Evolutionary conservation across 1,139 yeast genomes (phyloP), one percentile per base, ranked within the genome.

Genomic region (Geotrichum phurueaensis): DNA sequence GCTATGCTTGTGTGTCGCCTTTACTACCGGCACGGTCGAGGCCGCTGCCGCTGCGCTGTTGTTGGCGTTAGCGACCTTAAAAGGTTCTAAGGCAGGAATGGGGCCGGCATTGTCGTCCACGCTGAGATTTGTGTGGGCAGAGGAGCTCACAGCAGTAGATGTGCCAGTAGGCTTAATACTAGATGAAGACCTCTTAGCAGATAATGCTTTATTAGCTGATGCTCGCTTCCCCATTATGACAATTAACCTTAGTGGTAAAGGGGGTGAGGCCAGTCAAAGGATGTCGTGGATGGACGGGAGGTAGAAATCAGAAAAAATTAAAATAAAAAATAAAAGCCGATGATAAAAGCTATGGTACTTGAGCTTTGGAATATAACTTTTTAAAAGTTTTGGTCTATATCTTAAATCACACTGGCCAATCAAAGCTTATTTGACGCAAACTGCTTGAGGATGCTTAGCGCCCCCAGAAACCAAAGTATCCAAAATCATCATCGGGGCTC

Each of bases 61-160:
- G 12, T 49, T 25, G 36, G 54, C 9, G 10, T 47, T 9, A 36
- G 49, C 23, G 45, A 51, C 6, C 22, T 33, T 45, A 53, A 27
- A 54, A 7, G 51, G 57, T 47, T 54, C 57, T 36, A 54, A 47
- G n/a, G 57, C 36, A 9, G 57, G 57, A 47, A 54, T 54, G 15
- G 47, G 18, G 18, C 9, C n/a, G 47, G 20, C 22, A 39, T 15
- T 39, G 18, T 39, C 47, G 22, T n/a, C 22, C 9, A 22, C 20
- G 47, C 47, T 39, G 22, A 10, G 7, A 39, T 39, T 39, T 7
- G n/a, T 18, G 18, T 36, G n/a, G 13, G n/a, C 43, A 15, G 47
- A 39, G 9, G 47, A 39, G 20, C 22, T 39, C 47, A n/a, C 47
- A n/a, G 47, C 47, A 39, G 51, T 23, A 43, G 56, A 20, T 23